Base-by-base conservation (phyloP, 768 basidiomycete genomes). In the Termitomyces sp. region DNA sequence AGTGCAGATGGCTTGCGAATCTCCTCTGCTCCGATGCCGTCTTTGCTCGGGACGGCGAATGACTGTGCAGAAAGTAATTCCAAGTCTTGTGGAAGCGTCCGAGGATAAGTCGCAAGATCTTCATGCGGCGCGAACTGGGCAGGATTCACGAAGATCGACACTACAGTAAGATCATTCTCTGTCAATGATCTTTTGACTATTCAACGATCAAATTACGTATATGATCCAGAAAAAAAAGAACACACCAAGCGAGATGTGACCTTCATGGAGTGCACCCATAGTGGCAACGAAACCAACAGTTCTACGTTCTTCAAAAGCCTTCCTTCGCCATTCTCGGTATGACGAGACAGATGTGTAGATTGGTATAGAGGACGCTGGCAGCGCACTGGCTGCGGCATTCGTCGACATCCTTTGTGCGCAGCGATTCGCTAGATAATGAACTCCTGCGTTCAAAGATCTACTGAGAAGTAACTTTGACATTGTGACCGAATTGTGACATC, bases 111-210 rank as follows among this genome's bases (percentile, higher is more conserved):
- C 27, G 81, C 80, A 3, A 98, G 84, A 69, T 98, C 97, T 74
- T 99, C 97, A 62, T 93, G 87, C 0, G 93, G 95, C 1, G 96
- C 93, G 65, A 99, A 99, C 71, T 98, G 95, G 3, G 95, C 90
- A 0, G 97, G 97, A 69, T 99, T 98, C 58, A 99, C 95, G 71
- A 98, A 99, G 64, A 99, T 93, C 27, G 95, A 97, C 58, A 98
- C 76, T 64, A 98, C 85, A 0, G 97, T 98, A 40, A 87, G 72
- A 56, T 94, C 91, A 67, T 95, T 95, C 56, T 87, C 82, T 2
- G 73, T 69, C 4, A 98, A 79, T 0, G 93, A 95, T 50, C 78
- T 78, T 57, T 83, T 79, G 24, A 98, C 96, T 98, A 69, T 3
- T 39, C 26, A 27, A 36, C 13, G 6, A 53, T 62, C 46, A 67